These are phyloP conservation scores for Rhizopogon vesiculosus DNA, from an alignment of 768 basidiomycete species.

Conservation along the genomic window DNA sequence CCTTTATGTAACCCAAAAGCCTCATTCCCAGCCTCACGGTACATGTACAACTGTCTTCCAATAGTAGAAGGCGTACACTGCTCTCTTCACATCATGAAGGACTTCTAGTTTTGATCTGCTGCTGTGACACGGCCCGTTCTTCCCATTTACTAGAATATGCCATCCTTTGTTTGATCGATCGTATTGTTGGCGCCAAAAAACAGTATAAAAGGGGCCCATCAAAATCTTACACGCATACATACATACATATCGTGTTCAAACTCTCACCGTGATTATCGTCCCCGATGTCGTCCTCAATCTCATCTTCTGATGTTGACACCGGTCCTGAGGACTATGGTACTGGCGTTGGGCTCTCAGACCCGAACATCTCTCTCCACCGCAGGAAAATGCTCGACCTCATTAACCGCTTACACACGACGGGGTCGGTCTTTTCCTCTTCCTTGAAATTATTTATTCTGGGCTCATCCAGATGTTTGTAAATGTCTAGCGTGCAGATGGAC, in stretches of 20 bases:
- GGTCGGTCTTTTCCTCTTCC: constrained; percentile 34
- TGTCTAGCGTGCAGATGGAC: constrained; percentile 57
- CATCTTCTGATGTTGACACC: background rate
- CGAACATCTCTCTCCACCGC: constrained; percentile 35
- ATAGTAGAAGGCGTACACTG: background rate
- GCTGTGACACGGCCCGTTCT: background rate
- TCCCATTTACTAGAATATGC: background rate
- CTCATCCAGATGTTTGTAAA: background rate
- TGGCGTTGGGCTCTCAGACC: constrained; percentile 49
- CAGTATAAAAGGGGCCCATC: background rate
- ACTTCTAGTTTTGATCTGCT: background rate
- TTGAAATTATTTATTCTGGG: background rate
- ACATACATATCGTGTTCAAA: no score
- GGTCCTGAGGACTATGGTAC: constrained; percentile 6
- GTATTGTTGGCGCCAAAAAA: background rate
- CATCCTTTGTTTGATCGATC: background rate
- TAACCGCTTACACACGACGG: constrained; percentile 57
- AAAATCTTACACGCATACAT: background rate
- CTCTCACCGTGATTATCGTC: background rate
- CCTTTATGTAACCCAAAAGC: no score
- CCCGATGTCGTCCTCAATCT: background rate
- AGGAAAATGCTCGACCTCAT: constrained; percentile 54
- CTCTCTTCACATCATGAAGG: background rate
- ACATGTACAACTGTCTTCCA: background rate
- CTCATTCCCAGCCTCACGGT: background rate